Evolutionary conservation across 345 rosid genomes (phyloP), one percentile per base, ranked within the genome.

Genomic region (Toxicodendron radicans): DNA sequence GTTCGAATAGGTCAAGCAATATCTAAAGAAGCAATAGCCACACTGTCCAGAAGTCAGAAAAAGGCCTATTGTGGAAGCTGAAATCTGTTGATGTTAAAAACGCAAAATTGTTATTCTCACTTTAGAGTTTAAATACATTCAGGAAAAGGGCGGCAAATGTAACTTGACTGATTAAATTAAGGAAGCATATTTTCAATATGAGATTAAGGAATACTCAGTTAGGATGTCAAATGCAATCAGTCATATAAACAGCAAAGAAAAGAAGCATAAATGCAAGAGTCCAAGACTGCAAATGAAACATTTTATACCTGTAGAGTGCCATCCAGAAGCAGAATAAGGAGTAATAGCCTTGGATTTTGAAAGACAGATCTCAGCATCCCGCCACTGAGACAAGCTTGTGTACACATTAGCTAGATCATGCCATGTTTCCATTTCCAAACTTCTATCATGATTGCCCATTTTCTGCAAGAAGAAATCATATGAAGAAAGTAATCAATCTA

Each of bases 361-460:
- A 80, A 90, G 91, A 74, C 95, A 90, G 60, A 83, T 73, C 74
- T 90, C 92, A 7, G 95, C 95, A 70, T 90, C 95, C 46, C 68
- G 81, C 92, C 88, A 87, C 74, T 79, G 88, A 5, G 91, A 88
- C 74, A 90, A 76, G 73, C 85, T 82, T 30, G 79, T 83, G 72
- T 90, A 90, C 27, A 87, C 80, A 13, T 85, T 79, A 66, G 95
- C 91, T 51, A 90, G 83, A 80, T 90, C 89, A 64, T 87, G 90
- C 95, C 95, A 90, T 46, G 87, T 86, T 77, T 88, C 91, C 79
- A 80, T 70, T 85, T 90, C 95, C 89, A 90, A 75, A 76, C 46
- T 78, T 78, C 81, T 76, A 68, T 77, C 78, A 49, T 41, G 74
- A 74, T 64, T 65, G 43, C 69, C 79, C 64, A 23, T 74, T 7